Evolutionary conservation across 306 rosid species (phyloP), one percentile per base, ranked within the genome.

Genomic region (Malus sylvestris): DNA sequence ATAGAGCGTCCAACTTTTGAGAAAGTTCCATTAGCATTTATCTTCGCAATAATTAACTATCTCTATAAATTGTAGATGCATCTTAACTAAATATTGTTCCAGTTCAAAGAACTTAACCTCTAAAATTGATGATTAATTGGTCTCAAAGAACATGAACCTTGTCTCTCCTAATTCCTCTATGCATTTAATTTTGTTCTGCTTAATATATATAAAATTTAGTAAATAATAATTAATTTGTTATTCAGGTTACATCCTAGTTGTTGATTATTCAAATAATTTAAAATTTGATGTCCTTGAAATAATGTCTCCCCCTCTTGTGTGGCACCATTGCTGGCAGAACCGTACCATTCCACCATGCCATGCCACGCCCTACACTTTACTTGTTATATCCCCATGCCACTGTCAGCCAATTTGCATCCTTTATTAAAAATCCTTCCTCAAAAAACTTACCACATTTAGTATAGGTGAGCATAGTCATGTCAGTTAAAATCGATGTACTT

Each of bases 301-400:
- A 77, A 44, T 63, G 84, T 45, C 67, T 51, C 27, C 81, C 81
- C 65, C 70, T 71, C 68, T 67, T 42, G 55, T 45, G 67, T 46
- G 15, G 35, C 32, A 25, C 55, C 25, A 27, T 68, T 55, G 78
- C 57, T 70, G 73, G 70, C 78, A 57, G 70, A 16, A 5, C 55
- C 20, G 20, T 51, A 20, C 55, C 20, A 51, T 15, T 51, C 6
- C 6, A 15, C 55, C 20, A 51, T 64, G 73, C 70, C 78, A 65
- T 68, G 25, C 25, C 25, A 23, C 59, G 68, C 75, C 72, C 27
- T 51, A 53, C 29, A 51, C 20, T 15, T 51, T 8, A 51, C 8
- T 51, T 51, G 20, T 51, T 15, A 16, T 15, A 51, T 10, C 68
- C 44, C 53, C 73, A 29, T 12, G 32, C 49, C 70, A 15, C 65